Conservation (phyloP, 2,329 filamentous ascomycete species). For the Cadophora luteo-olivacea region DNA sequence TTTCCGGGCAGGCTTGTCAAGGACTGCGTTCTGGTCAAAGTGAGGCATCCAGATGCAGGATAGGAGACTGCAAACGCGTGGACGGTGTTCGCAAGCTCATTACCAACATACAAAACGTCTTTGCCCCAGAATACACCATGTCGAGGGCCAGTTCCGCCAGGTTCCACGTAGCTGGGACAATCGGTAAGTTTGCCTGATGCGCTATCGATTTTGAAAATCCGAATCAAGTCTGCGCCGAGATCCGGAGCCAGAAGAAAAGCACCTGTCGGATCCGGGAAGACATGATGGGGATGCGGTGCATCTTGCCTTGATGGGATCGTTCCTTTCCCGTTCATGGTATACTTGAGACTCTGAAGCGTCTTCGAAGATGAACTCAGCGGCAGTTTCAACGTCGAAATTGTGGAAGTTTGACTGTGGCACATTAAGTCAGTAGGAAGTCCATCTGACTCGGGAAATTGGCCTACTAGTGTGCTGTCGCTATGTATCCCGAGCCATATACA, state of each 20-base stretch:
- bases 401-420: conserved; percentile 30
- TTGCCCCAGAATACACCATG: conserved; percentile 54
- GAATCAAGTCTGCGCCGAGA: conserved; percentile 56
- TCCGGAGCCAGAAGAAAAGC: conserved; percentile 57
- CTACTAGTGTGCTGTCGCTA: conserved; percentile 39
- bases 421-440: conserved; percentile 20
- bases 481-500: conserved; percentile 35
- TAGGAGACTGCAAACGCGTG: conserved; percentile 48
- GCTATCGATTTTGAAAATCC: conserved; percentile 53
- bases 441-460: conserved; percentile 17
- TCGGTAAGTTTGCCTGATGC: conserved; percentile 48
- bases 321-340: conserved; percentile 45
- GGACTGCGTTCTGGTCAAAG: conserved; percentile 53
- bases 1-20: conserved; percentile 55
- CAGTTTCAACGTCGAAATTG: conserved; percentile 37
- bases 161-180: conserved; percentile 45
- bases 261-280: conserved; percentile 58
- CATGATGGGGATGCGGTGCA: conserved; percentile 55
- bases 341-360: conserved; percentile 50
- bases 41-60: conserved; percentile 50
- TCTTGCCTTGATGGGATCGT: conserved; percentile 47
- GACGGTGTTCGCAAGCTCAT: conserved; percentile 53
- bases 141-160: conserved; percentile 55
- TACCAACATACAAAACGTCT: conserved; percentile 49
- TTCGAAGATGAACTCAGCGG: conserved; percentile 41